Percentiles rank a stretch among this genome's conserved stretches.
Evolutionary conservation across 495 filamentous ascomycete species (phyloP).

Genomic region (Apiosordaria backusii): DNA sequence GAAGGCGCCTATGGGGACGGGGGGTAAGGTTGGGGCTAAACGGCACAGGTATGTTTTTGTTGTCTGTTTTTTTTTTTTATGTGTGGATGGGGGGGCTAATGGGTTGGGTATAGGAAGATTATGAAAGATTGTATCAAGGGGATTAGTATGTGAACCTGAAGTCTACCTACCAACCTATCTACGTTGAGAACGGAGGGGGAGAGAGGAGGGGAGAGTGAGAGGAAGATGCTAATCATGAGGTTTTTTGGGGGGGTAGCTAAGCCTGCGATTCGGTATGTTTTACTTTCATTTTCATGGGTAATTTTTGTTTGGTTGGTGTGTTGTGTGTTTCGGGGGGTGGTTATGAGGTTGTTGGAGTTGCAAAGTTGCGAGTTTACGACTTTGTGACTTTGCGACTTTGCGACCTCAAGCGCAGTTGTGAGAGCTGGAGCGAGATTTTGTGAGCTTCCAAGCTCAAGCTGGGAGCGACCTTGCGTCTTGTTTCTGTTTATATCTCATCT

Average conservation of each 20-base stretch:
- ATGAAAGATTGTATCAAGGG: slow-evolving; percentile 59
- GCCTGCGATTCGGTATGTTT: slow-evolving; percentile 62
- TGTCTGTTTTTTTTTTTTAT: no score
- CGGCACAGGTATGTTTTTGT: slow-evolving; percentile 28
- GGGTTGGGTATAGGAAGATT: slow-evolving; percentile 47
- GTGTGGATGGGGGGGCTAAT: no score
- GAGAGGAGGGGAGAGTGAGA: no score
- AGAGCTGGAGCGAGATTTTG: no score
- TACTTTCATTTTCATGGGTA: background rate
- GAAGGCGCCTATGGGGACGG: slow-evolving; percentile 12
- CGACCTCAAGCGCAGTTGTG: background rate
- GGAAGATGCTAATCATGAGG: background rate
- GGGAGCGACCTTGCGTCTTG: background rate
- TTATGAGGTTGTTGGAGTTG: background rate
- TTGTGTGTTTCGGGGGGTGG: background rate
- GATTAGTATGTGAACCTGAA: slow-evolving; percentile 66
- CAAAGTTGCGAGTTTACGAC: no score
- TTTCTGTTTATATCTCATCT: no score
- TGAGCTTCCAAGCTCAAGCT: no score
- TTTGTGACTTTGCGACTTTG: background rate
- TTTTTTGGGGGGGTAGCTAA: slow-evolving; percentile 42
- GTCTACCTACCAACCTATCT: no score
- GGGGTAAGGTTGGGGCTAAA: slow-evolving; percentile 24
- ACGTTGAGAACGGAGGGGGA: background rate
- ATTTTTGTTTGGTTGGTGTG: slow-evolving; percentile 2